Conservation (phyloP, 345 rosid genomes). For the Cardiospermum halicacabum region DNA sequence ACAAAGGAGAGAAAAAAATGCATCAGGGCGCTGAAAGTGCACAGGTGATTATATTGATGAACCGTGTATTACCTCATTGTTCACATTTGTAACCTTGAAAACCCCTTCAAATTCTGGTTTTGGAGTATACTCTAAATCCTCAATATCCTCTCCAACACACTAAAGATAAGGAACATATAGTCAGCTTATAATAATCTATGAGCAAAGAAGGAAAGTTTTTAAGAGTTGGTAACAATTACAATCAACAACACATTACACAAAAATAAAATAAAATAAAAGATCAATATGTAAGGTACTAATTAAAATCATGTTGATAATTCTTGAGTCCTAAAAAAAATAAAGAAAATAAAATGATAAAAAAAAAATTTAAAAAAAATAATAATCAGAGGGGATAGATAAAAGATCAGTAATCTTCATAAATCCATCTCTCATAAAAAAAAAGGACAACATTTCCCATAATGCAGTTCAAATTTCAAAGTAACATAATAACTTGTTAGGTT, state of each 20-base stretch:
- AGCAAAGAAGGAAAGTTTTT: not conserved
- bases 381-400: not conserved
- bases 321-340: not conserved
- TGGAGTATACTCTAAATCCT: constrained; percentile 91
- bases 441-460: too few relatives aligned
- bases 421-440: too few relatives aligned
- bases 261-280: not conserved
- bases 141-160: constrained; percentile 95
- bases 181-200: not conserved
- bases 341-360: too few relatives aligned
- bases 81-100: constrained; percentile 80
- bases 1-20: not conserved
- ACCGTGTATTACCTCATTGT: constrained; percentile 55
- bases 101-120: constrained; percentile 93
- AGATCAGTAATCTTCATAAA: not conserved
- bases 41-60: constrained; percentile 11
- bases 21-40: not conserved
- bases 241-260: not conserved
- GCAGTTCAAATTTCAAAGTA: too few relatives aligned
- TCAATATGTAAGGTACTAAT: not conserved
- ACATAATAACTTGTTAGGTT: too few relatives aligned
- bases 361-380: too few relatives aligned
- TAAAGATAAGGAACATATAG: constrained; percentile 26
- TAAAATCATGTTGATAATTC: not conserved
- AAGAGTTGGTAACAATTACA: constrained; percentile 3